Evolutionary conservation across 805 yeast species (phyloP).

Genomic region (Myxozyma kluyveri): DNA sequence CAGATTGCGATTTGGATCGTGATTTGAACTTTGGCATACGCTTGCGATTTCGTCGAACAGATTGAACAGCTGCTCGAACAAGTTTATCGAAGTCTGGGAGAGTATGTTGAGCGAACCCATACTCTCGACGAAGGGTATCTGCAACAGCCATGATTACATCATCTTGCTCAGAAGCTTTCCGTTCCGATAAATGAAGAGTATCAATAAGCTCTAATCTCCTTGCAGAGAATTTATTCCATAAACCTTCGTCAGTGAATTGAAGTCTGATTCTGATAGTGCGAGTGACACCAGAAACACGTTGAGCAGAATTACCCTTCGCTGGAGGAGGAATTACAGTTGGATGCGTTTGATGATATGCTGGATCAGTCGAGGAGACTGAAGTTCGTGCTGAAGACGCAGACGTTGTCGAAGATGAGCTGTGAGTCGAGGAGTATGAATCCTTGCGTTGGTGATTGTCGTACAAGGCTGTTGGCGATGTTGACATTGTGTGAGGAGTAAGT

Average conservation of each 20-base stretch:
- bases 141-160: conserved; percentile 77
- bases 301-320: conserved; percentile 4
- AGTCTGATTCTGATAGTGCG: conserved; percentile 59
- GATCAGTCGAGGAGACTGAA: conserved; percentile 1
- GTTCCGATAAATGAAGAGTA: conserved; percentile 55
- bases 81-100: conserved; percentile 78
- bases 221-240: conserved; percentile 90
- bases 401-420: not conserved
- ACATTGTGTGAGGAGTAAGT: no score
- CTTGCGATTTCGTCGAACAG: conserved; percentile 83
- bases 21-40: conserved; percentile 48
- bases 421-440: not conserved
- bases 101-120: conserved; percentile 58
- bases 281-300: conserved; percentile 47
- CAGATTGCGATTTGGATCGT: conserved; percentile 5
- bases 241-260: conserved; percentile 72
- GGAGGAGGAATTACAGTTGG: conserved; percentile 26
- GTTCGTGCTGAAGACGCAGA: conserved; percentile 3
- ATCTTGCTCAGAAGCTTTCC: conserved; percentile 92
- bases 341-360: conserved; percentile 8
- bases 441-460: not conserved
- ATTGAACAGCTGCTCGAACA: conserved; percentile 90
- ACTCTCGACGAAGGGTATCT: conserved; percentile 69
- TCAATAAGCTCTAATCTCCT: conserved; percentile 87
- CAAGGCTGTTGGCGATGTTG: not conserved